Conservation (phyloP, 331 rosid genomes). For the Pyrus hybrid region DNA sequence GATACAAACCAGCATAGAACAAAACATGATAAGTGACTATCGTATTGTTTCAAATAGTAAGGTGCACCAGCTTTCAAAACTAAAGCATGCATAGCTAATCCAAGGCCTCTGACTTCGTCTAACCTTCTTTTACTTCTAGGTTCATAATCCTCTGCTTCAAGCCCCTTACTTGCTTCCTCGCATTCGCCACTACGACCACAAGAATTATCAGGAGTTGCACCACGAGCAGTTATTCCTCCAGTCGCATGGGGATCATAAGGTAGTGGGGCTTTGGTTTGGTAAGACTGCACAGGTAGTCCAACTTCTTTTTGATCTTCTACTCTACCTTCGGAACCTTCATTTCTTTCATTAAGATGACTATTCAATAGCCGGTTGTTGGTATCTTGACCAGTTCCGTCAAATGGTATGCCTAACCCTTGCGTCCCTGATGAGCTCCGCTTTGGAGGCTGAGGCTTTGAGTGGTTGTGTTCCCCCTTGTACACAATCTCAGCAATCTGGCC, state of each 20-base stretch:
- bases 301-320: constrained; percentile 36
- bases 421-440: constrained; percentile 47
- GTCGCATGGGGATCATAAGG: constrained; percentile 26
- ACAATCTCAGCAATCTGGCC: constrained; percentile 94
- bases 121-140: constrained; percentile 70
- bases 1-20: background rate
- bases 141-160: constrained; percentile 46
- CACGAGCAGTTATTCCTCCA: constrained; percentile 24
- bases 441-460: constrained; percentile 74
- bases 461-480: constrained; percentile 91
- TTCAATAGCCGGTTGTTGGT: constrained; percentile 19
- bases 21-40: background rate
- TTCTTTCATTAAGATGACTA: constrained; percentile 37
- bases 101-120: background rate
- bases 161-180: constrained; percentile 61
- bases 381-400: constrained; percentile 49
- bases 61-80: background rate
- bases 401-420: constrained; percentile 45
- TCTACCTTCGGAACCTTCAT: constrained; percentile 46
- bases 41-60: too few relatives aligned
- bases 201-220: constrained; percentile 47
- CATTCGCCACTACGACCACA: constrained; percentile 65
- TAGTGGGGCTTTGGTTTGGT: constrained; percentile 27
- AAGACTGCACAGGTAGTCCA: constrained; percentile 19
- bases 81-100: background rate